A percentile compares a stretch with the other conserved stretches of the same genome.
These are phyloP conservation scores for Boletus tylopilopsis DNA, from an alignment of 768 basidiomycete genomes.

Conservation along the genomic window DNA sequence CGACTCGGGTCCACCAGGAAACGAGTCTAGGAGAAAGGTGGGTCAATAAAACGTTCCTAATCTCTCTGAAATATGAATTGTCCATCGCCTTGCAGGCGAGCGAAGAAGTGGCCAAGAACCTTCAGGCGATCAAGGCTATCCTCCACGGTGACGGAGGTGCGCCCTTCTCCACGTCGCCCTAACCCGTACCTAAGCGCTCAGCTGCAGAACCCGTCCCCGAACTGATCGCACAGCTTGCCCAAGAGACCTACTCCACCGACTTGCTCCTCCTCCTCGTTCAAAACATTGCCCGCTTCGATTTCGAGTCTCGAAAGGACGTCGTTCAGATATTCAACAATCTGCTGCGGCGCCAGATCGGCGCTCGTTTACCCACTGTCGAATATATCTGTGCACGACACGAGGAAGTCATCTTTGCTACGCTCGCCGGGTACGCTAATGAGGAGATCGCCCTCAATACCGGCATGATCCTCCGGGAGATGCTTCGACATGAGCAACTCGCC, in stretches of 20 bases:
- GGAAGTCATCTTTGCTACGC: slow-evolving; percentile 74
- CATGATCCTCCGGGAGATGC: slow-evolving; percentile 96
- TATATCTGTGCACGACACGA: slow-evolving; percentile 77
- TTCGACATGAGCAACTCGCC: slow-evolving; percentile 86
- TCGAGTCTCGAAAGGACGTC: slow-evolving; percentile 87
- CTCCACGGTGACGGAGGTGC: slow-evolving; percentile 86
- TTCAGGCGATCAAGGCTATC: slow-evolving; percentile 86
- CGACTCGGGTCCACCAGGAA: slow-evolving; percentile 68
- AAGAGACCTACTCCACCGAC: slow-evolving; percentile 92
- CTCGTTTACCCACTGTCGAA: slow-evolving; percentile 94
- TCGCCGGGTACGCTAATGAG: slow-evolving; percentile 93
- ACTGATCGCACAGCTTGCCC: slow-evolving; percentile 88
- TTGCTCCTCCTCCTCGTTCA: slow-evolving; percentile 77
- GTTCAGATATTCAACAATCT: slow-evolving; percentile 90
- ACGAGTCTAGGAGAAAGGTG: slow-evolving; percentile 80
- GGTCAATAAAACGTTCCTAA: slow-evolving; percentile 14
- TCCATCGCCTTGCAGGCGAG: slow-evolving; percentile 52
- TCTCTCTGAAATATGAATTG: not conserved
- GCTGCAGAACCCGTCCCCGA: slow-evolving; percentile 78
- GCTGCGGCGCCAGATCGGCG: slow-evolving; percentile 85
- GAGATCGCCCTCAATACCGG: slow-evolving; percentile 97
- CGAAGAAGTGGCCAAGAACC: slow-evolving; percentile 86
- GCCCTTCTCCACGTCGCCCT: slow-evolving; percentile 20
- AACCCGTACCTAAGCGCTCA: slow-evolving; percentile 1
- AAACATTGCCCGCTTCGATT: slow-evolving; percentile 85